Percentiles rank a stretch among this genome's conserved stretches.
Evolutionary conservation across 306 rosid species (phyloP).

Genomic region (Vigna reflexopilosa): DNA sequence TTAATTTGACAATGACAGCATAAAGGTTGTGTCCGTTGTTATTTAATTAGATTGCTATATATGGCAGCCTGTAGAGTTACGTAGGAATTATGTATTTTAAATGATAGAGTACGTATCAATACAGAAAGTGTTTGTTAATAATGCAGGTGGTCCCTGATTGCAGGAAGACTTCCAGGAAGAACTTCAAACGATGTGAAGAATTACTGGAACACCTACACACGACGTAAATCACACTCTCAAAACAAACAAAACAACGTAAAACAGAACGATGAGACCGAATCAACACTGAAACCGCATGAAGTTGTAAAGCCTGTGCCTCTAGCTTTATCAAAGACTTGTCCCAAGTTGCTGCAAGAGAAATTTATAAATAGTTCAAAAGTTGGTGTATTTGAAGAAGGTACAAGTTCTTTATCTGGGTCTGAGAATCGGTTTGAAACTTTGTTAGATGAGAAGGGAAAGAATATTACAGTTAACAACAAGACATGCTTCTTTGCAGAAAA

Average conservation of each 20-base stretch:
- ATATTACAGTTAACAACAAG: not conserved
- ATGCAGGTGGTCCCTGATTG: constrained; percentile 51
- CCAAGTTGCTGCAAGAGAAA: not conserved
- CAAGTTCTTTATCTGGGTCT: not conserved
- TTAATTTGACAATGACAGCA: not conserved
- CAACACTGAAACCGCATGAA: not conserved
- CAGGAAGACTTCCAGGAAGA: constrained; percentile 52
- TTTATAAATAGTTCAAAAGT: not conserved
- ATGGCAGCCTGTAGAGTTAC: too few relatives aligned
- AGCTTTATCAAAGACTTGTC: constrained; percentile 5
- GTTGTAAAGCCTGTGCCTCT: constrained; percentile 35
- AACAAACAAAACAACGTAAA: not conserved
- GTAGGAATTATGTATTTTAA: not conserved
- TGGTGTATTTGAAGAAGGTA: not conserved
- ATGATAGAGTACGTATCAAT: not conserved
- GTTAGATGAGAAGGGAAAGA: not conserved
- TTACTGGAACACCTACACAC: constrained; percentile 38
- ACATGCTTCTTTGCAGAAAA: not conserved
- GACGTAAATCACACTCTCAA: not conserved
- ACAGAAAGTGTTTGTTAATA: not conserved
- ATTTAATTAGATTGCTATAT: not conserved
- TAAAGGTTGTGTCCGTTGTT: not conserved
- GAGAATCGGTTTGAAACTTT: constrained; percentile 25
- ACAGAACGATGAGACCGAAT: not conserved
- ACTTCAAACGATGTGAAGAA: constrained; percentile 51